Evolutionary conservation across 2,329 filamentous ascomycete species (phyloP), one percentile per base, ranked within the genome.

Genomic region (Cladosporium sp.): DNA sequence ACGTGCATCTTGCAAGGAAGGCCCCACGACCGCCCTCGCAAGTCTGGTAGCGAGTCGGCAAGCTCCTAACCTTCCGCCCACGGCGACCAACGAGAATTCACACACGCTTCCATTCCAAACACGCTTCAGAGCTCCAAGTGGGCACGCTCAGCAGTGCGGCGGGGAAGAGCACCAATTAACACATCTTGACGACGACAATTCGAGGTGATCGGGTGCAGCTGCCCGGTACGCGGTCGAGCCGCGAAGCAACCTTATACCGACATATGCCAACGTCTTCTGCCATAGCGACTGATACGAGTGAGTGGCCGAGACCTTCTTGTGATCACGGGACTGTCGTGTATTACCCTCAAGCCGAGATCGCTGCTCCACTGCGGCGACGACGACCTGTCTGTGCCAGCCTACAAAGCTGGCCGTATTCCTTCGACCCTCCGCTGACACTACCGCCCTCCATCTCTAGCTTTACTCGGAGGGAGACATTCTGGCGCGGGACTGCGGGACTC

Each of bases 41-140:
- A 57, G 34, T 57, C 22, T 51, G 55, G 55, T 57, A 57, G 54
- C 54, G 54, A 57, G 35, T 35, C 54, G 54, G 54, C 54, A 57
- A 44, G 45, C 39, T 45, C 47, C 45, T 57, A 50, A 57, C 45
- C 36, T 57, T 42, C 55, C 39, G 45, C 45, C n/a, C 9, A 36
- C 45, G 35, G 35, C 45, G 25, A 35, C 45, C 48, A 42, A 51
- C 37, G 45, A 51, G 47, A 45, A 50, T 28, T 20, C 45, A 20
- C 36, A 40, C 17, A 45, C 55, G 55, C 47, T 19, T 50, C 22
- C 37, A 57, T 45, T 57, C 34, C 37, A 36, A 37, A 51, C 37
- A 50, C 37, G 36, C 37, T 51, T 51, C 44, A 50, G 36, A 57
- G 45, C 55, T 57, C 47, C 34, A 32, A 51, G 36, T 42, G 45